Evolutionary conservation across 148 eudicot genomes (phyloP), one percentile per base, ranked within the genome.

Genomic region (Nepenthes mirabilis): DNA sequence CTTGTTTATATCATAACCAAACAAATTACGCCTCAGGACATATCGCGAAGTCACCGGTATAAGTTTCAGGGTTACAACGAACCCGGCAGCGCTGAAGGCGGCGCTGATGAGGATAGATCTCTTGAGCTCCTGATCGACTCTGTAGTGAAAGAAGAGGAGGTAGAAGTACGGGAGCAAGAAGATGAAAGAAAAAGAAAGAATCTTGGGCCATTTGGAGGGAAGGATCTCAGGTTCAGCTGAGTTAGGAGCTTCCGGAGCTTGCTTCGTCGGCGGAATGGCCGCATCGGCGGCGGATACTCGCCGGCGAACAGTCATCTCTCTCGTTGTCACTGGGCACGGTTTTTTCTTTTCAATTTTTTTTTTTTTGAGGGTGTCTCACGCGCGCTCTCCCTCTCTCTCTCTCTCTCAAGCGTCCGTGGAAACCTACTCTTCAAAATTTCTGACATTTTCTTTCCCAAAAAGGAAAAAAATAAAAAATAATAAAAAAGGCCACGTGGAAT

Each of bases 11-110:
- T 93, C 96, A 56, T 59, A 82, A 11, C 98, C 98, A 75, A 83
- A 93, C 82, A 93, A 72, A 72, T 83, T 88, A 9, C 95, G 79
- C 47, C 95, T 78, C 68, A 71, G 59, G 1, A 91, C 90, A 59
- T 88, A 88, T 45, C 79, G 79, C n/a, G 96, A 82, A 40, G 96
- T 95, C 36, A 91, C 88, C 0, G 96, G 98, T 43, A 91, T 91
- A 79, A 91, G 10, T 6, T 52, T 69, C 0, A 83, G 57, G 11
- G 95, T 80, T 1, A 83, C 5, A 1, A 86, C 36, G 54, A 88
- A 93, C 1, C 89, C 98, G 9, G 66, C 70, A 32, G 69, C 64
- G 68, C 98, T 82, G n/a, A 86, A 60, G 0, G 60, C 33, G 7
- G 76, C 86, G 56, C 77, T 93, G 55, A 86, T 88, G 45, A 83